Evolutionary conservation across 352 stramenopile genomes (phyloP), one percentile per base, ranked within the genome.

Genomic region (Elongisporangium anandrum): DNA sequence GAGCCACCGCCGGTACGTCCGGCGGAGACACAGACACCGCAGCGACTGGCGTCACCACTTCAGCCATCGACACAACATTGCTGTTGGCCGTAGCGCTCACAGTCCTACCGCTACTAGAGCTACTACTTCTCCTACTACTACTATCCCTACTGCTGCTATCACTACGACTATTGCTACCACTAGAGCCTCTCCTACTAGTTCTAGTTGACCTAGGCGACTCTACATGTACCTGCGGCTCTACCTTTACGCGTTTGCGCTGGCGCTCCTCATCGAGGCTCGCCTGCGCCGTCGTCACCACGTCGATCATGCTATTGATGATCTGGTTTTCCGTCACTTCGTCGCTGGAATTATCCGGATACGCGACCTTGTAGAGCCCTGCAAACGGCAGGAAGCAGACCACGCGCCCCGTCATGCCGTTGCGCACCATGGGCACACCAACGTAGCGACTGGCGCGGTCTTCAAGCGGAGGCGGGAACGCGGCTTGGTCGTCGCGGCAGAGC

Each of bases 301-400:
- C 59, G 58, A 92, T 75, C 67, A 92, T 81, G 9, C 66, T 70
- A 54, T 90, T 69, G 63, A 92, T 80, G 13, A 92, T 59, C 56
- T 77, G 68, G 52, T 70, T 59, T 49, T 92, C 80, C 3, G 54
- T 78, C 45, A 90, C 23, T 17, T 90, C 70, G 17, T 72, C 66
- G 0, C 12, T 73, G 22, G 65, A 71, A 2, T 63, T 71, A 41
- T 92, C 82, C 8, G 79, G 66, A 56, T 81, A 92, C 22, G 64
- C 60, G 2, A 90, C 77, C 52, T 63, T 59, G 51, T 87, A 92
- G 15, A 56, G 39, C 55, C 89, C 73, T 1, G 69, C 76, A 66
- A 90, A 92, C 26, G 82, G 82, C 50, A 85, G 59, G 38, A 84
- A 92, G 56, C 66, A 79, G 54, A 64, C 70, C 13, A 92, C 79